phyloP scores from a whole-genome alignment of 1,139 yeast genomes.

The Oligophagozyma castellii region DNA sequence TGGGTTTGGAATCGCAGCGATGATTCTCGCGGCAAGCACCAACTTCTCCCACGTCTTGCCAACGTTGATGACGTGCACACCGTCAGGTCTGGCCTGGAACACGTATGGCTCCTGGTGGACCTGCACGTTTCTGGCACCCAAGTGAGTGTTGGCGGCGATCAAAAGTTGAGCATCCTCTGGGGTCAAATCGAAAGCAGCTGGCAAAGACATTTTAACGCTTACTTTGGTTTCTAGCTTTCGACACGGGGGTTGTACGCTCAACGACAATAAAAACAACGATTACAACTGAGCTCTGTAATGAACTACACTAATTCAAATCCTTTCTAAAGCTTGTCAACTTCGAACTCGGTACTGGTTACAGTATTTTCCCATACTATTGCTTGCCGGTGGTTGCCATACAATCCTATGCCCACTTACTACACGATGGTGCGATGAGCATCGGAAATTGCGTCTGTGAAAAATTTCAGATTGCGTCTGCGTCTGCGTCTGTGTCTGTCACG shows the following conservation, averaged over 20 bases:
- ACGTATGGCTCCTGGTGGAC: slow-evolving; percentile 99
- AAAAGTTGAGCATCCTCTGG: slow-evolving; percentile 99
- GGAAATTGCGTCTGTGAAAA: too few species aligned
- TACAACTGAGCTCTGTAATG: too few species aligned
- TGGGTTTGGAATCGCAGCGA: slow-evolving; percentile 98
- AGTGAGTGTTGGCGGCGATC: slow-evolving; percentile 99
- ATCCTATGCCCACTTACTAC: too few species aligned
- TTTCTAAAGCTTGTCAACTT: too few species aligned
- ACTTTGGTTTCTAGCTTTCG: slow-evolving; percentile 17
- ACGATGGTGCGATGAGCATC: too few species aligned
- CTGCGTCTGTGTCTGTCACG: too few species aligned
- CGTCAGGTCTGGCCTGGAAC: slow-evolving; percentile 99
- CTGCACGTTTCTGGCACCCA: slow-evolving; percentile 99
- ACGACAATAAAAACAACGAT: too few species aligned
- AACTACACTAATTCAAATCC: too few species aligned
- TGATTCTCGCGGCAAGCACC: slow-evolving; percentile 98
- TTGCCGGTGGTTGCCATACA: too few species aligned
- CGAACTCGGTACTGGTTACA: too few species aligned
- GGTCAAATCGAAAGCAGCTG: slow-evolving; percentile 82
- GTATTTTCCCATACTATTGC: too few species aligned
- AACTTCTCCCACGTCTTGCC: slow-evolving; percentile 99
- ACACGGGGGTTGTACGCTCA: slow-evolving; percentile 7
- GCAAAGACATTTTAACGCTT: slow-evolving; percentile 51
- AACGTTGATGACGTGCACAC: slow-evolving; percentile 96
- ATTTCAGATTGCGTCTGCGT: too few species aligned